Evolutionary conservation across 2,329 filamentous ascomycete species (phyloP), one percentile per base, ranked within the genome.

Genomic region (Grosmannia clavigera): DNA sequence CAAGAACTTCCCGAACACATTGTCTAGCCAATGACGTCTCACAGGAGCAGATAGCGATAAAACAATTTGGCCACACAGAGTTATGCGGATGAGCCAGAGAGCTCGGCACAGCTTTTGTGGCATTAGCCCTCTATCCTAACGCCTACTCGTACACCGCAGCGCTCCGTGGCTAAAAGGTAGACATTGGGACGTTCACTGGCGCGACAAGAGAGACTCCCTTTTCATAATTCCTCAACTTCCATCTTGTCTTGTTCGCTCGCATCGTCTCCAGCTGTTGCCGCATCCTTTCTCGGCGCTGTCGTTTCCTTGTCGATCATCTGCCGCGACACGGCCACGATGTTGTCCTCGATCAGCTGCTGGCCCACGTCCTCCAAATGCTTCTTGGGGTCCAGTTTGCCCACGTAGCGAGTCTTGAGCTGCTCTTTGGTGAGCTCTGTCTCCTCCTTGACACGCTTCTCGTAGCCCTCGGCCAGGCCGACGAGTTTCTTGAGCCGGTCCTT

Each of bases 241-340:
- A 90, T 90, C 61, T 77, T 71, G 56, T 85, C 80, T 19, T 76
- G 81, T 61, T 80, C 81, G n/a, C 72, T 70, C 58, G 78, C 79
- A 65, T 78, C 79, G 65, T 80, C 78, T 16, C 12, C 59, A 31
- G 33, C 58, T 22, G 40, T 53, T 27, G 31, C 55, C 1, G 68
- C 70, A 62, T 87, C 80, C 74, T 86, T 86, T 72, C 83, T 86
- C 25, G 92, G 90, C 74, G 95, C 89, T 5, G 91, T 94, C 3
- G 94, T 94, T 74, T 99, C 94, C 78, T 97, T 97, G 78, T 97
- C 94, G 69, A 99, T 97, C 92, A 99, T 96, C 74, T 97, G 94
- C 72, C 92, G 82, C 65, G 91, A 95, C n/a, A 99, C 92, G 3
- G 91, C 90, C 14, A 99, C 94, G 65, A 99, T 99, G 75, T 99